Percentiles rank a stretch among this genome's conserved stretches.
These are phyloP conservation scores for Colletotrichum tropicale DNA, from an alignment of 2,329 filamentous ascomycete genomes.

Conservation along the genomic window DNA sequence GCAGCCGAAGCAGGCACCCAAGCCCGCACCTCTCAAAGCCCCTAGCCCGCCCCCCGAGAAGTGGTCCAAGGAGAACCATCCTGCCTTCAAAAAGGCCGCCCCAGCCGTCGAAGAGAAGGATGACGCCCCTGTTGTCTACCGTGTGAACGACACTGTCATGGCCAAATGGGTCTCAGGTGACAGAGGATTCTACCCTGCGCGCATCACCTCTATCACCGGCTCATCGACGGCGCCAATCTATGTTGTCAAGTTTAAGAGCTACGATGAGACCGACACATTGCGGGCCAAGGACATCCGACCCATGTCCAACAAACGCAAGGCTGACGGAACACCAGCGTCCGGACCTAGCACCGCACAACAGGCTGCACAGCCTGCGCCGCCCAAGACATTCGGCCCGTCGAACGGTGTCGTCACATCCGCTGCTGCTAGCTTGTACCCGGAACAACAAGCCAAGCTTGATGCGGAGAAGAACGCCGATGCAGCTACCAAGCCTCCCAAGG, in stretches of 20 bases:
- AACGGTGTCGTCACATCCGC: constrained; percentile 59
- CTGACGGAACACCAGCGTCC: constrained; percentile 72
- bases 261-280: constrained; percentile 83
- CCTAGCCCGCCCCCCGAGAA: constrained; percentile 66
- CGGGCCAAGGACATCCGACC: constrained; percentile 84
- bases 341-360: constrained; percentile 38
- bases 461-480: constrained; percentile 69
- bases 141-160: constrained; percentile 87
- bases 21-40: constrained; percentile 45
- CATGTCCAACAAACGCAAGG: constrained; percentile 82
- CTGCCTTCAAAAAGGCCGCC: constrained; percentile 68
- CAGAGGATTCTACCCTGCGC: constrained; percentile 87
- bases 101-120: constrained; percentile 55
- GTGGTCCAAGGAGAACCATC: constrained; percentile 82
- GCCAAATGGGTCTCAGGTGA: constrained; percentile 93
- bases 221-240: constrained; percentile 92
- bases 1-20: constrained; percentile 59
- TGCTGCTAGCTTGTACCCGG: constrained; percentile 62
- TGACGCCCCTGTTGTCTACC: constrained; percentile 65
- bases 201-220: constrained; percentile 92
- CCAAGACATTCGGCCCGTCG: constrained; percentile 33
- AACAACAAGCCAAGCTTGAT: constrained; percentile 55
- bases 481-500: constrained; percentile 72
- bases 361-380: constrained; percentile 45
- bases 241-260: constrained; percentile 93